Evolutionary conservation across 73 alveolate species (phyloP), one percentile per base, ranked within the genome.

Genomic region (Symbiodinium natans): DNA sequence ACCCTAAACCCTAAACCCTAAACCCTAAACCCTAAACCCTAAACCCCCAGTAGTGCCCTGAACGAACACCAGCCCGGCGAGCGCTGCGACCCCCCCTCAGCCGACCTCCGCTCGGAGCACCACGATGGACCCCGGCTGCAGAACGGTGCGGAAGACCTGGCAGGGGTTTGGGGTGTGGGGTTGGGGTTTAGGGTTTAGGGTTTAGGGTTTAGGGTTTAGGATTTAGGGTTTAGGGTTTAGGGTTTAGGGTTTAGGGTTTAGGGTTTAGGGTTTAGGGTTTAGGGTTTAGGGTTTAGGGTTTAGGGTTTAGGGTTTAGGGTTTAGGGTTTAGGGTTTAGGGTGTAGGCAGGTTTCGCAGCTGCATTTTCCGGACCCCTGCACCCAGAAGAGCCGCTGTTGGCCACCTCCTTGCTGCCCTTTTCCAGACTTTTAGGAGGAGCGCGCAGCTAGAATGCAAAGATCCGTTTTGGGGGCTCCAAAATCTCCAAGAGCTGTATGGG

Each of bases 91-190:
- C 11, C 11, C 19, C 11, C 11, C 56, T 43, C 56, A 52, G 25
- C 29, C 36, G 38, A 80, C 97, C 97, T 90, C 97, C n/a, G 88
- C 97, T 10, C 97, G 97, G 27, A 90, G 21, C 56, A 90, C 97
- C 8, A 90, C 97, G 54, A 90, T 41, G 87, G 97, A 31, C 21
- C 97, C 97, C 7, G 97, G 97, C 77, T 90, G 97, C 77, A 90
- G 39, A 34, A 54, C 56, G 27, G 97, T 90, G 29, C 97, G 97
- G 52, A 36, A 90, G 29, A 90, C 97, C 97, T 90, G 48, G 2
- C 42, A n/a, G 42, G 46, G 11, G 11, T 6, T n/a, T 71, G 13
- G 59, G 59, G 13, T 13, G 13, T 6, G 13, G 13, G 59, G 59
- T 46, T 46, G 59, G 74, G 31, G 31, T 56, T 46, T 46, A 46